Percentiles rank a stretch among this genome's conserved stretches.
These are phyloP conservation scores for Excoecaria agallocha DNA, from an alignment of 345 rosid species.

Conservation along the genomic window DNA sequence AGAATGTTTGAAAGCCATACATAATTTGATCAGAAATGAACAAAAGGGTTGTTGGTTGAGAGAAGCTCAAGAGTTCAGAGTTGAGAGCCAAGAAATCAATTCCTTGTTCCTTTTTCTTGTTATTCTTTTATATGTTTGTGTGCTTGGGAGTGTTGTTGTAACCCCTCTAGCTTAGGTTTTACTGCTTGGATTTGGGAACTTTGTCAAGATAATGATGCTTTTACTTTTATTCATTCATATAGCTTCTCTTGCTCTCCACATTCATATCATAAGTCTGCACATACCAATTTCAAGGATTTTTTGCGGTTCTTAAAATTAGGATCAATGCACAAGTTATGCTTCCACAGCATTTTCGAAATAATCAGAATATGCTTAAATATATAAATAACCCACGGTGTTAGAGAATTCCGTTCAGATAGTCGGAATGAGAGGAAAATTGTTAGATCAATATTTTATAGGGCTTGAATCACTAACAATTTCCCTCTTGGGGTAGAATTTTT, in stretches of 20 bases:
- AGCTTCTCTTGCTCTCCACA: not conserved
- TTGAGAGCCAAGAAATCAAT: constrained; percentile 4
- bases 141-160: constrained; percentile 7
- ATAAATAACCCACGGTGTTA: too few species aligned
- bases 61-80: constrained; percentile 10
- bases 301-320: too few species aligned
- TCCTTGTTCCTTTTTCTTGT: constrained; percentile 2
- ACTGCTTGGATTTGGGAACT: constrained; percentile 16
- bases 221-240: constrained; percentile 16
- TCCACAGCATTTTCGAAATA: too few species aligned
- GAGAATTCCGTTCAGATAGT: too few species aligned
- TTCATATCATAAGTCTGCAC: not conserved
- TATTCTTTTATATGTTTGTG: constrained; percentile 18
- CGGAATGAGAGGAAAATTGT: too few species aligned
- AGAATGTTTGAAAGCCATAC: not conserved
- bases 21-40: not conserved
- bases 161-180: constrained; percentile 21
- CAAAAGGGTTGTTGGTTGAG: constrained; percentile 7
- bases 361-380: too few species aligned
- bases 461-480: too few species aligned
- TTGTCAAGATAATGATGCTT: constrained; percentile 19
- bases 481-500: too few species aligned
- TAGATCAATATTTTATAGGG: too few species aligned
- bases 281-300: not conserved
- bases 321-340: too few species aligned